Base-by-base conservation (phyloP, 805 yeast species). In the Helenozyma baotianmanensis region DNA sequence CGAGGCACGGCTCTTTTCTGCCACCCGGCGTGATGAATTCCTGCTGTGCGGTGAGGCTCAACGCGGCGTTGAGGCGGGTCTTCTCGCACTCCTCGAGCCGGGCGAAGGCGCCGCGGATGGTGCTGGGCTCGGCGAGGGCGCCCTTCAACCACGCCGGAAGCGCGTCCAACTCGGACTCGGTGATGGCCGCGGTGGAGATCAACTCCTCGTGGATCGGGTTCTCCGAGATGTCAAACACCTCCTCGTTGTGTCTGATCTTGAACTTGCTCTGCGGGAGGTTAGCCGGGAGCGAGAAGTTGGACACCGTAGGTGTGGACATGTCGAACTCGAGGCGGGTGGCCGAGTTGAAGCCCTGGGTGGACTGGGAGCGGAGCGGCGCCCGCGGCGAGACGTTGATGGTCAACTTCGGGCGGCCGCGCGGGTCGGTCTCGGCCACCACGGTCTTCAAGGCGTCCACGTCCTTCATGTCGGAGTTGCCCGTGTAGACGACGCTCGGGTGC, bases 31-130 rank as follows among this genome's bases (percentile, higher is more conserved):
- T 43, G 4, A 10, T 14, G 21, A 42, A 33, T 16, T 33, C 36
- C 4, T 29, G 11, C 9, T 38, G 35, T 4, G 29, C 6, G 10
- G 9, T 18, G 9, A 33, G 21, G 21, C 28, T 29, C 30, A 45
- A 32, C 3, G 47, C 48, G 14, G 35, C 27, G 29, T 78, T 76
- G 36, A 88, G 64, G 25, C 97, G 64, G 12, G 67, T 68, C 42
- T 77, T 76, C 53, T 89, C 97, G 18, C 73, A 68, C 28, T 72
- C 58, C 58, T 90, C 96, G 27, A 89, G 62, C 29, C 60, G 60
- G 43, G 74, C 72, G 54, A 87, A 89, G 42, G 78, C 54, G 2
- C 47, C 44, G 21, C 45, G 48, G 16, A 60, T 48, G 14, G 42
- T 48, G 23, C 27, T 13, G 23, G 31, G 30, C 30, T 36, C 39